A percentile compares a stretch with the other conserved stretches of the same genome.
phyloP scores from a whole-genome alignment of 495 filamentous ascomycete genomes.

The Cercophora samala region DNA sequence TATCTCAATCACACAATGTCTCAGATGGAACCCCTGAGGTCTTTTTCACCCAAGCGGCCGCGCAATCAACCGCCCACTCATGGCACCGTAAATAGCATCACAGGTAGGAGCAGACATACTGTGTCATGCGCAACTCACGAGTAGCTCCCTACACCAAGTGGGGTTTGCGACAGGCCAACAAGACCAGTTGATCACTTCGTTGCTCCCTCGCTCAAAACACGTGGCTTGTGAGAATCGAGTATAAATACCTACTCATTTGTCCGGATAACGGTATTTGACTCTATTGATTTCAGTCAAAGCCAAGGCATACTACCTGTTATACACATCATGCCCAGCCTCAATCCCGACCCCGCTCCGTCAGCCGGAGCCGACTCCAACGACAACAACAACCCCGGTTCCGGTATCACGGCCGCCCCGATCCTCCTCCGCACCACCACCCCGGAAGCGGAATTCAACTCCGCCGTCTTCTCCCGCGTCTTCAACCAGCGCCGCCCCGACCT shows the following conservation, averaged over 20 bases:
- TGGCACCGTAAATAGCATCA: neutral
- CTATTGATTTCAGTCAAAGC: no score
- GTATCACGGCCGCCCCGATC: neutral
- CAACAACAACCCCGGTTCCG: neutral
- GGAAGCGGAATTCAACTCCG: neutral
- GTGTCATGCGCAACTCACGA: neutral
- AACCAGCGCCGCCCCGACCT: neutral
- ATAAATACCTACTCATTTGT: neutral
- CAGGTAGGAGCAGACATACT: neutral
- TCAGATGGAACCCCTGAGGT: neutral
- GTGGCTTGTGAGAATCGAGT: neutral
- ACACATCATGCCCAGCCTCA: neutral
- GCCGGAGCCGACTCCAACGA: neutral
- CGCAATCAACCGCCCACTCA: neutral
- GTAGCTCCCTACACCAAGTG: neutral
- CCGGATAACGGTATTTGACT: neutral
- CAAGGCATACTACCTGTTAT: no score
- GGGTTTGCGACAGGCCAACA: neutral
- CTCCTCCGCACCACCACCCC: neutral
- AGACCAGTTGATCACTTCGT: neutral
- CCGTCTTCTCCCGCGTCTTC: neutral
- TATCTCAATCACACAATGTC: neutral
- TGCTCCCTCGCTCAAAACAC: neutral
- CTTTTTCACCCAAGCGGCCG: neutral
- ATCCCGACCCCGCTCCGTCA: neutral